Percentiles rank a stretch among this genome's conserved stretches.
Evolutionary conservation across 371 early-diverging fungal genomes (phyloP).

Genomic region (Mortierella sp.): DNA sequence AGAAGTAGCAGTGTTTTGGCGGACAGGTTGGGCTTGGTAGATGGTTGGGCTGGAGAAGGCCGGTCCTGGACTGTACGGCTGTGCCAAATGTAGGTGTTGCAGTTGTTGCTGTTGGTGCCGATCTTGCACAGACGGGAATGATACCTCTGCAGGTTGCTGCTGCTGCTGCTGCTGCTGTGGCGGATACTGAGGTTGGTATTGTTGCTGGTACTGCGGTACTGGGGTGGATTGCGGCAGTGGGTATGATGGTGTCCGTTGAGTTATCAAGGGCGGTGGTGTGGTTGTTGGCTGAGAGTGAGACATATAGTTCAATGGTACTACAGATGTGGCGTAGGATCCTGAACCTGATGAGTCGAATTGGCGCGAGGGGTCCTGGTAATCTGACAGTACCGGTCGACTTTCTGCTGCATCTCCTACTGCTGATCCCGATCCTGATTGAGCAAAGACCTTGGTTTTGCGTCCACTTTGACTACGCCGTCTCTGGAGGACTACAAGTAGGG

Average conservation of each 20-base stretch:
- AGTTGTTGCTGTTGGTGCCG: neutral
- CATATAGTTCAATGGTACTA: neutral
- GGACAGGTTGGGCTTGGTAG: neutral
- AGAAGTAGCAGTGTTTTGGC: neutral
- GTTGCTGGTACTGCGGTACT: neutral
- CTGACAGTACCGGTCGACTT: neutral
- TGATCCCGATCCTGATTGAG: neutral
- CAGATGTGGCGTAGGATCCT: neutral
- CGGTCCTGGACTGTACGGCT: neutral
- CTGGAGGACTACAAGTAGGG: neutral
- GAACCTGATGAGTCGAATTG: neutral
- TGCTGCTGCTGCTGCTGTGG: neutral
- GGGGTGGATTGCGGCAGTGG: neutral
- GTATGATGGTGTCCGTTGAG: neutral
- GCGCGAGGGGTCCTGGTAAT: neutral
- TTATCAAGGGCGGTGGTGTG: neutral
- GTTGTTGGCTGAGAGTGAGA: neutral
- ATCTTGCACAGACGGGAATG: no score
- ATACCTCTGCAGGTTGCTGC: neutral
- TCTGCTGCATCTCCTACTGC: neutral
- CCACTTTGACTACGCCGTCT: neutral
- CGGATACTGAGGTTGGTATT: neutral
- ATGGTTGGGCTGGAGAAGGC: neutral
- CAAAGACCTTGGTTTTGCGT: neutral
- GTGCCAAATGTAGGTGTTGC: neutral